Conservation (phyloP, 2,329 filamentous ascomycete species). For the Monosporascus sp. region DNA sequence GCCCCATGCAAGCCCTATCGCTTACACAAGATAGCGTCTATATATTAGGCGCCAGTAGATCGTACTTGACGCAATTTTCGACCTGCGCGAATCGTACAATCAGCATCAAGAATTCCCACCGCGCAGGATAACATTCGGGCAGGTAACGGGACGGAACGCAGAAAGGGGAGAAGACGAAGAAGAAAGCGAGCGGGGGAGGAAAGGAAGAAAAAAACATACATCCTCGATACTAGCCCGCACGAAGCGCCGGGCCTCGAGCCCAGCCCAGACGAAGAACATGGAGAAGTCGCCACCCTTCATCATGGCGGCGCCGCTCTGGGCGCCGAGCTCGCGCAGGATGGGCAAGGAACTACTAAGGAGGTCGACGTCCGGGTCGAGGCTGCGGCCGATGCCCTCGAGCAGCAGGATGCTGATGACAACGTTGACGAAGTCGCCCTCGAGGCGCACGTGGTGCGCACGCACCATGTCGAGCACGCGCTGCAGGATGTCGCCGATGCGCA, state of each 20-base stretch:
- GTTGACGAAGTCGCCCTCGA: conserved; percentile 98
- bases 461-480: conserved; percentile 92
- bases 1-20: not conserved
- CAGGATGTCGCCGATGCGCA: conserved; percentile 93
- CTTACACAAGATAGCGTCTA: conserved; percentile 32
- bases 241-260: conserved; percentile 81
- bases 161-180: not conserved
- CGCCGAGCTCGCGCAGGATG: conserved; percentile 81
- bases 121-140: not conserved
- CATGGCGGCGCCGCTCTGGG: conserved; percentile 66
- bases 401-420: conserved; percentile 93
- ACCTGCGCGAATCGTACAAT: conserved; percentile 43
- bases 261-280: conserved; percentile 88
- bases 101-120: not conserved
- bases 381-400: conserved; percentile 88
- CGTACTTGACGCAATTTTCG: conserved; percentile 85
- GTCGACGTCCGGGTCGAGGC: conserved; percentile 79
- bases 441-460: conserved; percentile 79
- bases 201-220: conserved; percentile 43
- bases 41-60: conserved; percentile 81
- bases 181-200: conserved; percentile 4
- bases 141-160: not conserved
- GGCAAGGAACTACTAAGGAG: conserved; percentile 81
- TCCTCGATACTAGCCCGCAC: conserved; percentile 87
- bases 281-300: conserved; percentile 69